Base-by-base conservation (phyloP, 805 yeast species). In the Osmozyma mogii region DNA sequence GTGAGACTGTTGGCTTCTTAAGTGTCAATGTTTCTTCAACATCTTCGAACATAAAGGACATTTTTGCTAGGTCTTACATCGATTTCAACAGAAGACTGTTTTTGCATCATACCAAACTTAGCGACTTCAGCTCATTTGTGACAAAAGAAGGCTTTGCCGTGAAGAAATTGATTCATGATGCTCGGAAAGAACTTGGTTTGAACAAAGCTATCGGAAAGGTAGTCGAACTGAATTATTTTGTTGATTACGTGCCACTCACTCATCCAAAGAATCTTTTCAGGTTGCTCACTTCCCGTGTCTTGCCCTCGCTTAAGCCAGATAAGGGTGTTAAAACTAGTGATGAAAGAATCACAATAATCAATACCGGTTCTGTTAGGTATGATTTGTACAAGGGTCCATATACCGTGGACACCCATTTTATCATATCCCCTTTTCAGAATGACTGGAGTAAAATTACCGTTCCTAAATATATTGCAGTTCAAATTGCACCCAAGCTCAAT, bases 1-100 rank as follows among this genome's bases (percentile, higher is more conserved):
- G 94, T 47, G 97, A 89, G 50, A 89, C 97, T 0, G 70, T 83
- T n/a, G 97, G 97, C 0, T 89, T 87, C 69, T 54, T 81, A 9
- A 74, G 94, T 15, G 57, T 85, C 14, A 61, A 68, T 36, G 29
- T 52, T 17, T 36, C 57, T 24, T 28, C 41, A 1, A 26, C 35
- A 19, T 34, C 36, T 3, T 21, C 18, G n/a, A 30, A 15, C 8
- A 24, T 24, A 17, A 41, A 15, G 20, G 49, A 28, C 34, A 43
- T 36, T 12, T 71, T 45, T 49, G 66, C 56, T 22, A 68, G 97
- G 45, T 65, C 78, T 15, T 88, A 89, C 54, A 72, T 88, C 35
- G 97, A 88, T 50, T 87, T 87, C 61, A 87, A 79, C 52, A 50
- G 69, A 12, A 68, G 72, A 34, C 80, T 94, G 9, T 81, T 89